Evolutionary conservation across 768 basidiomycete species (phyloP), one percentile per base, ranked within the genome.

Genomic region (Boletellus ananas): DNA sequence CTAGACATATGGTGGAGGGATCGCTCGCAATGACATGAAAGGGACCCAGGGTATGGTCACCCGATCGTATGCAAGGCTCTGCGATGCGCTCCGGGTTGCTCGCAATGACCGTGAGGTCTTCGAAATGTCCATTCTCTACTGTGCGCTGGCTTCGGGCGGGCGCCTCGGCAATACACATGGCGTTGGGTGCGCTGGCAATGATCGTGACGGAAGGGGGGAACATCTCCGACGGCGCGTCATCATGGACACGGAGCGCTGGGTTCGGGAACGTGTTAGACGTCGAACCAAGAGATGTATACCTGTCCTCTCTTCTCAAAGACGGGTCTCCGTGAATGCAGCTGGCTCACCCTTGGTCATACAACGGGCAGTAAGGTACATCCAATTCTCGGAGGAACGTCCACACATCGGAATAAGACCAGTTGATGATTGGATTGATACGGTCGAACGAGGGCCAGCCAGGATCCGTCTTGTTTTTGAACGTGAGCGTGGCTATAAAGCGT

Each of bases 211-310:
- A 56, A 51, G 58, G 34, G 25, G 55, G 61, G 42, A 59, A 52
- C 42, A 50, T 14, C 13, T 50, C 61, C 36, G 35, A 33, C 21
- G 45, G 27, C 1, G 35, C n/a, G 23, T 53, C 50, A 13, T 57
- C 50, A n/a, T 45, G 47, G 27, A 72, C 49, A 39, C 65, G 72
- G 3, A 97, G 80, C 1, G 90, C 84, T 2, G 95, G 94, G 61
- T 98, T 98, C 0, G 85, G 93, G 64, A 85, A 87, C 0, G 96
- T 98, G 70, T 98, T 96, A 70, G 82, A 90, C 8, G 88, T 93
- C 11, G 94, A 96, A 16, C 96, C 95, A 17, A 99, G 81, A 5
- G 95, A 97, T 3, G 96, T 99, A 69, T 95, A 99, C n/a, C 94
- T 95, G 55, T 42, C 6, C 35, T 18, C 18, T 29, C 38, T 14